Conservation (phyloP, 1,139 yeast species). For the Lodderomyces margitis region DNA sequence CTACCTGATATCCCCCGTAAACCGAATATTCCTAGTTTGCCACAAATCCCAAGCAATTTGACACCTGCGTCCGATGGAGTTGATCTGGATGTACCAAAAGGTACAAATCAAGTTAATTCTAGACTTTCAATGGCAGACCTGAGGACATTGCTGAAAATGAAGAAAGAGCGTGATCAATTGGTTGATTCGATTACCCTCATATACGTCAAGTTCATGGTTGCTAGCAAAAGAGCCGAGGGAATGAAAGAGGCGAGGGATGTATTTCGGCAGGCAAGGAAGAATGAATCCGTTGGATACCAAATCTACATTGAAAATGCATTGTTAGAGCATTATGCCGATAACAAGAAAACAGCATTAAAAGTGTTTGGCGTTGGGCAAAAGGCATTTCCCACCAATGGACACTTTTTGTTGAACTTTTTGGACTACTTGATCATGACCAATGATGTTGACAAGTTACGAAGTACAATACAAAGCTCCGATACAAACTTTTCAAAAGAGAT, state of each 20-base stretch:
- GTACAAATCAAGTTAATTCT: not conserved
- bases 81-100: not conserved
- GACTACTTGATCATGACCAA: constrained; percentile 68
- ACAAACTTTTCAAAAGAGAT: constrained; percentile 40
- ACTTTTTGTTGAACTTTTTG: constrained; percentile 67
- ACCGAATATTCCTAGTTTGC: constrained; percentile 5
- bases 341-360: constrained; percentile 67
- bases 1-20: not conserved
- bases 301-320: constrained; percentile 80
- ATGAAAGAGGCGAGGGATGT: constrained; percentile 71
- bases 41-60: constrained; percentile 3
- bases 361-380: constrained; percentile 77
- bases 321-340: constrained; percentile 70
- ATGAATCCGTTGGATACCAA: constrained; percentile 61
- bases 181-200: constrained; percentile 45
- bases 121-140: constrained; percentile 14
- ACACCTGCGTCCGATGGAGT: not conserved
- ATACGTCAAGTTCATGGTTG: constrained; percentile 58
- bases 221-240: constrained; percentile 60
- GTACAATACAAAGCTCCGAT: constrained; percentile 64
- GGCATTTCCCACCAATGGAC: constrained; percentile 50
- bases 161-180: constrained; percentile 20
- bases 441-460: constrained; percentile 80
- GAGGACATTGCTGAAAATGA: constrained; percentile 11
- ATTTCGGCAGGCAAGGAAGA: constrained; percentile 58